phyloP scores from a whole-genome alignment of 768 basidiomycete genomes.

The Boletus vinaceobasis region DNA sequence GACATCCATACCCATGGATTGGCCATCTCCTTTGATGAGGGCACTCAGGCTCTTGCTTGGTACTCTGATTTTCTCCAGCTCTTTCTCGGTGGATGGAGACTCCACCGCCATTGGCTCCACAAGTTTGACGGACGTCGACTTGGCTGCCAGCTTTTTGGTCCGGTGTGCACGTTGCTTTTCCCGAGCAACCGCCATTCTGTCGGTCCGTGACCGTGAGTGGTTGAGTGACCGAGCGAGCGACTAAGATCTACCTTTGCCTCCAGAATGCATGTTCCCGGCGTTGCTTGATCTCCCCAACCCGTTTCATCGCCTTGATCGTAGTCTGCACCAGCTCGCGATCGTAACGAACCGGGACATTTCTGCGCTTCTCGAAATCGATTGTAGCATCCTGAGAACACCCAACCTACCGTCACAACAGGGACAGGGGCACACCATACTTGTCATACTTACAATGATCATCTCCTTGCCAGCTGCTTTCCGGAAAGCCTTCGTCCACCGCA shows the following conservation, averaged over 20 bases:
- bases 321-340: constrained; percentile 90
- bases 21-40: constrained; percentile 78
- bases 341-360: constrained; percentile 96
- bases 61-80: constrained; percentile 78
- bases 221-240: neutral
- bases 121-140: constrained; percentile 55
- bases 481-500: constrained; percentile 99
- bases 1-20: constrained; percentile 89
- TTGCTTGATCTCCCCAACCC: constrained; percentile 87
- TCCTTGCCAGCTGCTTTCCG: constrained; percentile 98
- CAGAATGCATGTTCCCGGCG: constrained; percentile 93
- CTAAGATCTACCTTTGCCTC: constrained; percentile 72
- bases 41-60: constrained; percentile 61
- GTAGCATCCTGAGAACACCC: constrained; percentile 78
- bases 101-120: constrained; percentile 56
- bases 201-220: neutral
- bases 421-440: neutral
- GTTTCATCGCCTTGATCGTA: constrained; percentile 95
- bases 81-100: constrained; percentile 44
- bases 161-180: constrained; percentile 76
- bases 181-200: constrained; percentile 80
- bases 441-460: constrained; percentile 85
- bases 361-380: constrained; percentile 97
- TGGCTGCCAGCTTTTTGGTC: constrained; percentile 57
- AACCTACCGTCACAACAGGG: neutral